Conservation (phyloP, 108 stramenopile genomes). For the Craspedostauros australis region DNA sequence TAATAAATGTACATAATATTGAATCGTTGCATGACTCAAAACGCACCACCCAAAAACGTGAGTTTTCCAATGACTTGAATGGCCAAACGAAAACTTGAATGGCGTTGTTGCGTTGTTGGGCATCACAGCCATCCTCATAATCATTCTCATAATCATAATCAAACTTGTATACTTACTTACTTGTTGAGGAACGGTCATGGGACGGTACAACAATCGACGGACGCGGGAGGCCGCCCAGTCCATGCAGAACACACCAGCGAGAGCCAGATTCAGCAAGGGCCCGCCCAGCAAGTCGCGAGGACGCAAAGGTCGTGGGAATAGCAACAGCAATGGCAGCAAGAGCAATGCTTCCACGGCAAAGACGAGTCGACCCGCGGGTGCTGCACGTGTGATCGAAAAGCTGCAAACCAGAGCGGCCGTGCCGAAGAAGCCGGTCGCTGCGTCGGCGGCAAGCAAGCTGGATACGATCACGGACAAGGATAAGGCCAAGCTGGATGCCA, state of each 20-base stretch:
- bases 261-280: slow-evolving; percentile 57
- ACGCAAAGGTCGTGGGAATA: slow-evolving; percentile 19
- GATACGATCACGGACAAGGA: slow-evolving; percentile 6
- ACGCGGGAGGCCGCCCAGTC: slow-evolving; percentile 54
- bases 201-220: slow-evolving; percentile 53
- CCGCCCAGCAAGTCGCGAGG: slow-evolving; percentile 43
- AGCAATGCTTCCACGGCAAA: slow-evolving; percentile 1
- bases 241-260: slow-evolving; percentile 39
- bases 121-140: too few relatives aligned
- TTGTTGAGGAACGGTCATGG: too few relatives aligned
- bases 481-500: slow-evolving; percentile 47
- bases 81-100: too few relatives aligned
- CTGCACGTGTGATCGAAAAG: slow-evolving; percentile 44
- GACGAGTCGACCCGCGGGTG: slow-evolving; percentile 12
- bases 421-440: slow-evolving; percentile 17
- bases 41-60: too few relatives aligned
- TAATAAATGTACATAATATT: too few relatives aligned
- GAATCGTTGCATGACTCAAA: too few relatives aligned
- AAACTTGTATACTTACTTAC: too few relatives aligned
- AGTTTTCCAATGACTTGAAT: too few relatives aligned
- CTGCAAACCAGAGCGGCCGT: slow-evolving; percentile 22
- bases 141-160: too few relatives aligned
- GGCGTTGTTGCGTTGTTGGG: too few relatives aligned
- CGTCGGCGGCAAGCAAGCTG: slow-evolving; percentile 9
- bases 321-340: background rate